Base-by-base conservation (phyloP, 495 filamentous ascomycete species). In the Podospora conica region DNA sequence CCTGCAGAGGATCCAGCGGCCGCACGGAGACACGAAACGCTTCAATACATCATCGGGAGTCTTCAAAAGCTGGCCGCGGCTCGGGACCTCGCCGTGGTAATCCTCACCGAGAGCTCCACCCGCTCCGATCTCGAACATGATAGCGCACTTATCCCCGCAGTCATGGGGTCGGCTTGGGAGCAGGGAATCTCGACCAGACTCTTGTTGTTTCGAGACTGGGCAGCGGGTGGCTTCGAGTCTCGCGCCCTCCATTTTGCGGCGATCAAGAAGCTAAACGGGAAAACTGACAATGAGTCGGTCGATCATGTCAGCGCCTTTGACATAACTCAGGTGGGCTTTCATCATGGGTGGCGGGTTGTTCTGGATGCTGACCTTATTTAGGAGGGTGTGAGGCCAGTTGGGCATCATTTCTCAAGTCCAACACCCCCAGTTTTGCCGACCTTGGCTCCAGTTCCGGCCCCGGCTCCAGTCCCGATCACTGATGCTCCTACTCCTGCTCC, bases 131-230 rank as follows among this genome's bases (percentile, higher is more conserved):
- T 71, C 24, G 83, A 84, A 24, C 84, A 80, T 48, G 74, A 78
- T 33, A 87, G 90, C 15, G 84, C 87, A n/a, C 80, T 96, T n/a
- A 79, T 85, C 62, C 90, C 92, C 5, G 83, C 88, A 27, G 76
- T 95, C 65, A 87, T 87, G 59, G 75, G 79, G 62, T 83, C 83
- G 22, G 81, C 86, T 7, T 95, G 91, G 91, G 91, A 93, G 40
- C 84, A 78, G 48, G 84, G 82, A 29, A 77, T 95, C 4, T 83
- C 82, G 67, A 88, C 84, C 58, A 78, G 90, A 53, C 76, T 96
- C 61, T 86, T 87, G 31, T 70, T 96, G 55, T 94, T 91, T 74
- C 79, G 87, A 60, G 90, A 92, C 79, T 87, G 84, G 80, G 61
- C 70, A 53, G 68, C 71, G 53, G 67, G 68, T 61, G 69, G 60